Conservation (phyloP, 257 asterid species). For the Gentiana dahurica region DNA sequence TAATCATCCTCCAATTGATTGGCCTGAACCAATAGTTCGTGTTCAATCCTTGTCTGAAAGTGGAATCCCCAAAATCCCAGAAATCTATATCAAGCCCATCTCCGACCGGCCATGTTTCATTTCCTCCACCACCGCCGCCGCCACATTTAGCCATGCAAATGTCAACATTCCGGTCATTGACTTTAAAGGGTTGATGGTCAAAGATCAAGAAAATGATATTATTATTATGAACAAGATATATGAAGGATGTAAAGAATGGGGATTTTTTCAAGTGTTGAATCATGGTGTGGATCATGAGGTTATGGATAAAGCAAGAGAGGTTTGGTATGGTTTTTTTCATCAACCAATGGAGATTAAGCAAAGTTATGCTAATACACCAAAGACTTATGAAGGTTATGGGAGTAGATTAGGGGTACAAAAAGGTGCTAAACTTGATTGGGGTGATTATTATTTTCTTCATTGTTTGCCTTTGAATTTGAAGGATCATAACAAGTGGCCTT, state of each 20-base stretch:
- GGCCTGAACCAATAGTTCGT: constrained; percentile 82
- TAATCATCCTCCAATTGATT: constrained; percentile 18
- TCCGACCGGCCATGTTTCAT: constrained; percentile 23
- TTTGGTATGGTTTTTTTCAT: constrained; percentile 64
- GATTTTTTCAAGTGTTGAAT: constrained; percentile 73
- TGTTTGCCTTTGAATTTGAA: constrained; percentile 51
- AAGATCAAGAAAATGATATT: constrained; percentile 2
- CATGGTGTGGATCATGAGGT: constrained; percentile 56
- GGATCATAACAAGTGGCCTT: constrained; percentile 72
- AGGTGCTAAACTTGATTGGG: constrained; percentile 87
- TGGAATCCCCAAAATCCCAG: constrained; percentile 33
- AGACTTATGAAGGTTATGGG: constrained; percentile 84
- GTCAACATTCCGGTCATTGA: constrained; percentile 48
- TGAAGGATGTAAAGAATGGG: constrained; percentile 64
- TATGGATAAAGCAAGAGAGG: constrained; percentile 50
- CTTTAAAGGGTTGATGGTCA: constrained; percentile 16
- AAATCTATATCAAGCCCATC: constrained; percentile 40
- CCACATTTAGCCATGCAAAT: neutral
- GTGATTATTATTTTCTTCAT: constrained; percentile 81
- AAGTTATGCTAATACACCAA: constrained; percentile 52
- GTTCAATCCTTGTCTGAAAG: constrained; percentile 58
- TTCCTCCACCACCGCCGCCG: neutral
- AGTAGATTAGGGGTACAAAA: constrained; percentile 74
- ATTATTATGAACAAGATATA: constrained; percentile 20
- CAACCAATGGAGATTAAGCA: constrained; percentile 62